Base-by-base conservation (phyloP, 768 basidiomycete genomes). In the Panellus pusillus region DNA sequence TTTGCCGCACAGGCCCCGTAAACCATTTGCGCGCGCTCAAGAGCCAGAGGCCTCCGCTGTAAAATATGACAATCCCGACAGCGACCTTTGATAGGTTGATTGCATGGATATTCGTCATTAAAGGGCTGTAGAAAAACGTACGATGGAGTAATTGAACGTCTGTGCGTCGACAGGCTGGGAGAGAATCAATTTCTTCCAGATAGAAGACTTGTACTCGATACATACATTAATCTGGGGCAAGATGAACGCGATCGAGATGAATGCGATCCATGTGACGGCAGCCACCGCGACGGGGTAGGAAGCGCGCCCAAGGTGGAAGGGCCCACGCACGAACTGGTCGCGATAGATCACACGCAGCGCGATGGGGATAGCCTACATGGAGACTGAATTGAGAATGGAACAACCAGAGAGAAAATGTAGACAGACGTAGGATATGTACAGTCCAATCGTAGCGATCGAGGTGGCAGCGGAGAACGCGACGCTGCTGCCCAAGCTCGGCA, bases 11-110 rank as follows among this genome's bases (percentile, higher is more conserved):
- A 6, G 88, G 89, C 0, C 89, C 88, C 1, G 70, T 75, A 65
- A 89, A 91, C 84, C 85, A 88, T 61, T 79, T 84, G 46, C 86
- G 72, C 9, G 88, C 89, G 62, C 82, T 86, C 50, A 87, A 15
- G 4, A 86, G 41, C 89, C 89, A 91, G 62, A 84, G 84, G 0
- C 80, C 80, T n/a, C 86, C 63, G 50, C 81, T 78, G 66, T 88
- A 89, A 2, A 69, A 52, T 4, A 87, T 63, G 14, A 92, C 85
- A 58, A 89, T 87, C 0, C 84, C 87, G 19, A 90, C 86, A 3
- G 88, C 89, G 9, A 90, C 57, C 57, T 58, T 31, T 14, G 9
- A 36, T 9, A 5, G 17, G 3, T 13, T 15, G 17, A 5, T 24
- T 32, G 24, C 3, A 24, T 24, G 6, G 24, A 6, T 24, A 6